Evolutionary conservation across 805 yeast species (phyloP).

Genomic region (Kodamaea lidongshanica): DNA sequence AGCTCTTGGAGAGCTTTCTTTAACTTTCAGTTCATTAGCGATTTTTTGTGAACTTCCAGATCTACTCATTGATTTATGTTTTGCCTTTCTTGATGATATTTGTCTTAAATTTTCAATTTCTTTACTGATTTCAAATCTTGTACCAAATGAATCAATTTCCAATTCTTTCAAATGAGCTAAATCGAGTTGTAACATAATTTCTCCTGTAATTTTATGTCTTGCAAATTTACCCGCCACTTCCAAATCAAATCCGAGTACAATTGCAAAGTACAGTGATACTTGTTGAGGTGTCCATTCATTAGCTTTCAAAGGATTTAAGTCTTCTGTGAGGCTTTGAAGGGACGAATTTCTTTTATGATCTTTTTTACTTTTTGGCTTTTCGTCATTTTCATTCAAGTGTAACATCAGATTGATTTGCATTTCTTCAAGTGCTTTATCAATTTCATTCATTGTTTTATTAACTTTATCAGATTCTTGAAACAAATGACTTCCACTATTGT

Average conservation of each 20-base stretch:
- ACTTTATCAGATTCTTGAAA: slow-evolving; percentile 21
- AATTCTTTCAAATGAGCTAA: slow-evolving; percentile 82
- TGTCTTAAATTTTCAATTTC: slow-evolving; percentile 69
- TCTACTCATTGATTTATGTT: slow-evolving; percentile 11
- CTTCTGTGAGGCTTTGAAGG: slow-evolving; percentile 13
- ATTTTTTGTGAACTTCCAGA: too few relatives aligned
- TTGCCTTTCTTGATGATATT: slow-evolving; percentile 13
- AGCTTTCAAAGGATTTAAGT: slow-evolving; percentile 45
- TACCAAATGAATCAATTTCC: slow-evolving; percentile 89
- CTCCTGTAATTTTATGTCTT: slow-evolving; percentile 84
- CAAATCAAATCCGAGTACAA: slow-evolving; percentile 64
- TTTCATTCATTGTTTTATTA: slow-evolving; percentile 57
- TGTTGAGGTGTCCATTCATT: slow-evolving; percentile 78
- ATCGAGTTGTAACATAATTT: slow-evolving; percentile 78
- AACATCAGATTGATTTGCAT: slow-evolving; percentile 30
- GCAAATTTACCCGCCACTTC: slow-evolving; percentile 74
- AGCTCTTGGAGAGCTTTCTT: too few relatives aligned
- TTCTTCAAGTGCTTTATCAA: slow-evolving; percentile 67
- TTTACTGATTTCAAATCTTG: slow-evolving; percentile 85
- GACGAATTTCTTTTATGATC: slow-evolving; percentile 9
- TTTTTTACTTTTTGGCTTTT: background rate
- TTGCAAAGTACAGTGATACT: slow-evolving; percentile 69
- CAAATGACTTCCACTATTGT: slow-evolving; percentile 5
- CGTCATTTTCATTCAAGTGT: too few relatives aligned
- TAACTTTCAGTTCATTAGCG: too few relatives aligned